Evolutionary conservation across 805 yeast genomes (phyloP).

Genomic region (Metschnikowia reukaufii): DNA sequence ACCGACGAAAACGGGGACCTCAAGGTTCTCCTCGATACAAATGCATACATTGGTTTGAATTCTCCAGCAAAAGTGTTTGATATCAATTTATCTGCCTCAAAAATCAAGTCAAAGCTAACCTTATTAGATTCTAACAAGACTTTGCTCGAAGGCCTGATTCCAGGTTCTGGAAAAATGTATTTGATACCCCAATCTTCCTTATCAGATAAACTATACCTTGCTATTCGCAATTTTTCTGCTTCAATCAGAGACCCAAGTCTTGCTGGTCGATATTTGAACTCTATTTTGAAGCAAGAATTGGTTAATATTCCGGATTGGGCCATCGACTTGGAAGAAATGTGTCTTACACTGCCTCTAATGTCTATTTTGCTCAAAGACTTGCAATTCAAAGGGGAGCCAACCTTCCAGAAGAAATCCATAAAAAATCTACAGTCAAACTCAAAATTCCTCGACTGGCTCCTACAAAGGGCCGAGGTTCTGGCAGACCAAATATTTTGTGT

Average conservation of each 20-base stretch:
- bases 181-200: slow-evolving; percentile 21
- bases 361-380: slow-evolving; percentile 8
- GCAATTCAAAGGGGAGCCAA: neutral
- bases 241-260: slow-evolving; percentile 38
- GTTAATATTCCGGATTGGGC: slow-evolving; percentile 3
- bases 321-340: slow-evolving; percentile 1
- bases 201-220: slow-evolving; percentile 43
- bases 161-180: neutral
- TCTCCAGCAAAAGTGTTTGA: neutral
- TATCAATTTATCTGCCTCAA: neutral
- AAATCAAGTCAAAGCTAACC: neutral
- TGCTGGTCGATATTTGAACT: slow-evolving; percentile 4
- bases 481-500: slow-evolving; percentile 24
- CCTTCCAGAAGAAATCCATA: neutral
- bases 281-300: neutral
- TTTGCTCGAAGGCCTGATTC: slow-evolving; percentile 3
- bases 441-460: slow-evolving; percentile 10
- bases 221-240: slow-evolving; percentile 41
- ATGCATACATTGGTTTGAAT: neutral
- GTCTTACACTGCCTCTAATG: slow-evolving; percentile 7
- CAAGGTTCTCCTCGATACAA: slow-evolving; percentile 1
- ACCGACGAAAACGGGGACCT: slow-evolving; percentile 2
- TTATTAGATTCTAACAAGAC: neutral
- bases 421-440: neutral
- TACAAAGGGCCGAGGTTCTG: slow-evolving; percentile 5